Evolutionary conservation across 2,329 filamentous ascomycete species (phyloP).

Genomic region (Clonostachys byssicola): DNA sequence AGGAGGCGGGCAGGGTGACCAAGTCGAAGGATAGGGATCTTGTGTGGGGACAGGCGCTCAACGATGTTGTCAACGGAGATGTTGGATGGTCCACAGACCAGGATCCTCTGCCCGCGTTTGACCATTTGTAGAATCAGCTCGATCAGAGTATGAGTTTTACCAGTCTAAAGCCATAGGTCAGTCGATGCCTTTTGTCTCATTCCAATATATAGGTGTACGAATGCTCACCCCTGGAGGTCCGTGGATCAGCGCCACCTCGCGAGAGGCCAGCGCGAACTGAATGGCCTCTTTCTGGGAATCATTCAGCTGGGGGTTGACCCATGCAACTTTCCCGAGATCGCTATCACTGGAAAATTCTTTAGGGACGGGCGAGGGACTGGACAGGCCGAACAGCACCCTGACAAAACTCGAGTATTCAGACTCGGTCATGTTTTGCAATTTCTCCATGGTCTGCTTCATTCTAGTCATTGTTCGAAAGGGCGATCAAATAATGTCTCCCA

Average conservation of each 20-base stretch:
- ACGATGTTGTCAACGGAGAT: conserved; percentile 98
- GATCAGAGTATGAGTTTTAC: conserved; percentile 94
- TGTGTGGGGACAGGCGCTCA: conserved; percentile 80
- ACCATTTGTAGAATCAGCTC: conserved; percentile 92
- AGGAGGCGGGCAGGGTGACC: conserved; percentile 90
- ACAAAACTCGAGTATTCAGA: conserved; percentile 56
- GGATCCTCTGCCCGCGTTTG: conserved; percentile 65
- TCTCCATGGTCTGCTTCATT: conserved; percentile 61
- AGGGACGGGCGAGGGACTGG: conserved; percentile 44
- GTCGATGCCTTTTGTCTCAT: too few species aligned
- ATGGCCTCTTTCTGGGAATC: conserved; percentile 66
- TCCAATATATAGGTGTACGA: too few species aligned
- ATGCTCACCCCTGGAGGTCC: conserved; percentile 72
- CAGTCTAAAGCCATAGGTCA: conserved; percentile 50
- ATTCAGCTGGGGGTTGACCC: conserved; percentile 60
- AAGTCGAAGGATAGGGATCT: conserved; percentile 81
- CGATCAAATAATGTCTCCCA: too few species aligned
- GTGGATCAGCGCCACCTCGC: conserved; percentile 85
- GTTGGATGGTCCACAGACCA: conserved; percentile 96
- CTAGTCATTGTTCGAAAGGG: conserved; percentile 18
- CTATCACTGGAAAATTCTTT: conserved; percentile 34
- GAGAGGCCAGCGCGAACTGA: conserved; percentile 77
- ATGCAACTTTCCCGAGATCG: conserved; percentile 43
- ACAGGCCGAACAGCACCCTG: conserved; percentile 57
- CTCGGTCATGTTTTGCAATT: conserved; percentile 52